These are phyloP conservation scores for Mycena sp. DNA, from an alignment of 1,284 basidiomycete species.

Conservation along the genomic window DNA sequence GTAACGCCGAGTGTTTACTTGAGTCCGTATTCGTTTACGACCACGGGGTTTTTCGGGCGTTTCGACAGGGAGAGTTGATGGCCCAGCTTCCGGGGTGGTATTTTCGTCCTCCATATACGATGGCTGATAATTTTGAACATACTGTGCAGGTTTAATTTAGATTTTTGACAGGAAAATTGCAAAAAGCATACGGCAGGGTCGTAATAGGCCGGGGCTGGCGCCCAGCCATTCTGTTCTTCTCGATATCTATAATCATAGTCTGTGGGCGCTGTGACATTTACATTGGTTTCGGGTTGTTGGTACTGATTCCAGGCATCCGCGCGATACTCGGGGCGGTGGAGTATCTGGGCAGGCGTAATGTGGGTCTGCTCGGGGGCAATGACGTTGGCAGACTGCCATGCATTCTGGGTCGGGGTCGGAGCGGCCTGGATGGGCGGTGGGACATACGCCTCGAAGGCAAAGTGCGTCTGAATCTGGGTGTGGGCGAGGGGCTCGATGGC, in stretches of 20 bases:
- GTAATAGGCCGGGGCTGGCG: conserved; percentile 62
- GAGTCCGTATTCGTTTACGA: conserved; percentile 68
- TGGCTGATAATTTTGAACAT: conserved; percentile 22
- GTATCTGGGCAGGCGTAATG: conserved; percentile 55
- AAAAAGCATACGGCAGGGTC: conserved; percentile 49
- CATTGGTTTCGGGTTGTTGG: conserved; percentile 21
- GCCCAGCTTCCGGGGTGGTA: conserved; percentile 51
- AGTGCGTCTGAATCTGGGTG: conserved; percentile 40
- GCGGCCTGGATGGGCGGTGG: conserved; percentile 19
- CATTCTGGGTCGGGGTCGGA: conserved; percentile 58
- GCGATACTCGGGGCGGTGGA: conserved; percentile 56
- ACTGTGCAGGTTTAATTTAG: conserved; percentile 8
- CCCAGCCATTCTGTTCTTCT: conserved; percentile 65
- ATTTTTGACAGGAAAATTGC: background rate
- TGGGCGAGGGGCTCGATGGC: conserved; percentile 56
- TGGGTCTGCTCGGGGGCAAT: conserved; percentile 76
- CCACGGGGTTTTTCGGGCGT: conserved; percentile 55
- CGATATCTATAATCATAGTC: conserved; percentile 47
- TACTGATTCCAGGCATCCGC: conserved; percentile 58
- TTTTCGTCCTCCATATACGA: conserved; percentile 25
- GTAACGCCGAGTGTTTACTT: conserved; percentile 46
- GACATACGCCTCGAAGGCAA: conserved; percentile 46
- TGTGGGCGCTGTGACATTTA: conserved; percentile 30
- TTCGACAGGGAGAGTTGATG: conserved; percentile 42
- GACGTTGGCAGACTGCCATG: conserved; percentile 67